Evolutionary conservation across 441 rosid species (phyloP), one percentile per base, ranked within the genome.

Genomic region (Gossypium davidsonii): DNA sequence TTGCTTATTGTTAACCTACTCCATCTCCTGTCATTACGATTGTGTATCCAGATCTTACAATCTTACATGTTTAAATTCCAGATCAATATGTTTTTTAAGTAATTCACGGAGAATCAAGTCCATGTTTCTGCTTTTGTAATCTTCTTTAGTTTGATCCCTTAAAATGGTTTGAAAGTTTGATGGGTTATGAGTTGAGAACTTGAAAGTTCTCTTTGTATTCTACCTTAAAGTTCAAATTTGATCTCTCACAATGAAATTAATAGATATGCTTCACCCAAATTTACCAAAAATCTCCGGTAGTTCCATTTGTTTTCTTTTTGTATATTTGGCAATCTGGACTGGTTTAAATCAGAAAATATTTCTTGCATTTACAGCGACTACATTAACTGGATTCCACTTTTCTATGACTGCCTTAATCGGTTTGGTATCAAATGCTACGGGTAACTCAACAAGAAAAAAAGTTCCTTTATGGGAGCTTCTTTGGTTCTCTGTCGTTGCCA

Each of bases 391-490:
- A n/a, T 86, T 90, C 80, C 95, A 90, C 83, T 90, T 90, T 65
- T 82, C 87, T 6, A 83, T 84, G 31, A 90, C 94, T 31, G 94
- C 94, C 3, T 68, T 88, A 73, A 88, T 90, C 0, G 92, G 94
- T 64, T 42, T 88, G 70, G 86, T 85, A 51, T 90, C 90, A 0
- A 90, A 88, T 74, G 94, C 92, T 2, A 80, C 90, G 21, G 92
- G 94, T 3, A 80, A 83, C 21, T 85, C 94, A 0, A 74, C 78
- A 14, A 83, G 86, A 1, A 90, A 85, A 87, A 82, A 84, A 44
- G 86, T 90, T 31, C 92, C 92, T 2, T n/a, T 88, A 77, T 86
- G 91, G 95, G 95, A 90, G 88, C 95, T 90, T 51, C 77, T 88
- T 60, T 88, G 92, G 91, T 90, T 90, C 81, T 85, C 91, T 0